These are phyloP conservation scores for Licmophora abbreviata DNA, from an alignment of 108 stramenopile genomes.

Conservation along the genomic window DNA sequence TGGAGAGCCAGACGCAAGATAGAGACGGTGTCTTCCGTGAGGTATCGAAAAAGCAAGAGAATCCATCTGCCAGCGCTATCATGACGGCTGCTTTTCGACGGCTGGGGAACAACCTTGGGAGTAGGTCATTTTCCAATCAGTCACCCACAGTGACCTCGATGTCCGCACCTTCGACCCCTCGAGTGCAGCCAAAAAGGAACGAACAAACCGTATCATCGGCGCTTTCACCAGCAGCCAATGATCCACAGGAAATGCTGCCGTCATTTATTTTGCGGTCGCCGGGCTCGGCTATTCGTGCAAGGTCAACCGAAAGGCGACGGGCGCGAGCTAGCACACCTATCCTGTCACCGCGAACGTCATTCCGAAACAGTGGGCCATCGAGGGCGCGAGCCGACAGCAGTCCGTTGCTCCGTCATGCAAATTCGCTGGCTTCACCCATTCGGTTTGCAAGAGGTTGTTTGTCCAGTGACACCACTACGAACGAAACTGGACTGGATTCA, in stretches of 20 bases:
- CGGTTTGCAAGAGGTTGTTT: not conserved
- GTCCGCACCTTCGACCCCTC: conserved; percentile 30
- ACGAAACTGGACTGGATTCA: too few species aligned
- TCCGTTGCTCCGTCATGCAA: not conserved
- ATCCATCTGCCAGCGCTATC: conserved; percentile 18
- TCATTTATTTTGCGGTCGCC: conserved; percentile 33
- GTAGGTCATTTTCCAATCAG: not conserved
- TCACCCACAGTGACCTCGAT: conserved; percentile 5
- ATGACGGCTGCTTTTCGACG: conserved; percentile 22
- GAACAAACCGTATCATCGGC: not conserved
- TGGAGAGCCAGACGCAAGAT: too few species aligned
- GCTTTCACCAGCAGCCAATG: not conserved
- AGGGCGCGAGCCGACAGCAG: not conserved
- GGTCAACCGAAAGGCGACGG: not conserved
- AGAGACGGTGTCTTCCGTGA: not conserved
- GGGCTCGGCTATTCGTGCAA: conserved; percentile 23
- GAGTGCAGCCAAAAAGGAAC: conserved; percentile 2
- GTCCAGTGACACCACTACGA: not conserved
- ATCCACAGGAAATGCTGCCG: conserved; percentile 4
- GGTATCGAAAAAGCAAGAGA: not conserved
- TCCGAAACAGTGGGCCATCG: too few species aligned
- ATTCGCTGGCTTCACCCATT: not conserved
- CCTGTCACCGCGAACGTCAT: not conserved
- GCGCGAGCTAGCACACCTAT: not conserved
- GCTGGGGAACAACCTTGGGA: conserved; percentile 9